Evolutionary conservation across 2,329 filamentous ascomycete genomes (phyloP).

Genomic region (Calonectria hawksworthii): DNA sequence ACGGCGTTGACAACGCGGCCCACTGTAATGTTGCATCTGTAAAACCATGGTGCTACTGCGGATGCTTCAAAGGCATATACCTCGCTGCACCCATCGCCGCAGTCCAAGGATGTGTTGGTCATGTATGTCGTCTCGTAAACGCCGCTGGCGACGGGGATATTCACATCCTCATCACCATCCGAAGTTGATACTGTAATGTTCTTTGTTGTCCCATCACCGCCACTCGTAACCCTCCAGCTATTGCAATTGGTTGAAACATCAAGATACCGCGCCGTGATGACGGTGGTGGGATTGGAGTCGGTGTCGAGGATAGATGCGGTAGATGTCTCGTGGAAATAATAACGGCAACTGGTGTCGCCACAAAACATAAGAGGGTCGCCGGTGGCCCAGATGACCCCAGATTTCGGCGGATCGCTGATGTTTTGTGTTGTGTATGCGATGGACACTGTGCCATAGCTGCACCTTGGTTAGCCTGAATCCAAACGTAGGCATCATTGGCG

Average conservation of each 20-base stretch:
- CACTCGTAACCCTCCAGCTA: conserved; percentile 37
- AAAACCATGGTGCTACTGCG: conserved; percentile 35
- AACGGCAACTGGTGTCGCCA: conserved; percentile 47
- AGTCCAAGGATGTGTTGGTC: conserved; percentile 31
- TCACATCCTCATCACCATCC: conserved; percentile 5
- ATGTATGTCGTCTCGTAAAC: conserved; percentile 38
- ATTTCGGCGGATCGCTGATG: conserved; percentile 40
- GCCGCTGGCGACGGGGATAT: conserved; percentile 31
- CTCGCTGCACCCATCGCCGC: conserved; percentile 36
- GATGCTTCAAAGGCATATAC: conserved; percentile 42
- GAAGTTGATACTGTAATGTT: conserved; percentile 31
- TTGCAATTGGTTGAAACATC: conserved; percentile 27
- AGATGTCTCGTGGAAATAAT: conserved; percentile 54
- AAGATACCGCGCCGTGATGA: conserved; percentile 36
- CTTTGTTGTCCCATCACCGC: conserved; percentile 31
- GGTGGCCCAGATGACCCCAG: conserved; percentile 49
- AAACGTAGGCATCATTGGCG: accelerated
- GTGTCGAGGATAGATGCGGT: conserved; percentile 26
- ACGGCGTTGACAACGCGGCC: conserved; percentile 33
- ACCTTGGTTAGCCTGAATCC: neutral
- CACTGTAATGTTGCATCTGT: conserved; percentile 41
- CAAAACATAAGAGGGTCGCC: conserved; percentile 52
- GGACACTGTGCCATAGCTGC: conserved; percentile 56
- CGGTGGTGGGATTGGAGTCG: conserved; percentile 29
- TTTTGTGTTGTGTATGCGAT: conserved; percentile 45